phyloP scores from a whole-genome alignment of 495 filamentous ascomycete genomes.

The Penicillium silybi region DNA sequence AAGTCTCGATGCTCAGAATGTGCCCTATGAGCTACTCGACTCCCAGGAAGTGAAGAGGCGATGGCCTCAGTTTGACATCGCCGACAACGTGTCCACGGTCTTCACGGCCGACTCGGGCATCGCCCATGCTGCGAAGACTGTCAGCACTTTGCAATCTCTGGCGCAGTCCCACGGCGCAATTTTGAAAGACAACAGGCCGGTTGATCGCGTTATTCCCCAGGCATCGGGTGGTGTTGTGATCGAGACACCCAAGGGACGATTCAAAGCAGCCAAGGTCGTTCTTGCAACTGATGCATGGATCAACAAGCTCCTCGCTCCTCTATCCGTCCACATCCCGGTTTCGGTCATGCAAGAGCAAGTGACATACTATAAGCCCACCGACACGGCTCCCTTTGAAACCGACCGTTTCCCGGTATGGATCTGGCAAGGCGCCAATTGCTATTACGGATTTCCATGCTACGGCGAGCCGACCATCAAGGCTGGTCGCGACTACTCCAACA shows the following conservation, averaged over 20 bases:
- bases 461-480: constrained; percentile 32
- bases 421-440: constrained; percentile 21
- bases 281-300: constrained; percentile 27
- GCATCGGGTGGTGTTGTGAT: constrained; percentile 14
- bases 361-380: constrained; percentile 29
- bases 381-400: constrained; percentile 14
- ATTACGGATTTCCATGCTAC: constrained; percentile 27
- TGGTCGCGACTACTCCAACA: constrained; percentile 22
- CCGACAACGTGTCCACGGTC: constrained; percentile 22
- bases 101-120: constrained; percentile 27
- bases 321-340: constrained; percentile 23
- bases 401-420: constrained; percentile 27
- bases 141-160: constrained; percentile 19
- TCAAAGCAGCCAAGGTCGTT: constrained; percentile 24
- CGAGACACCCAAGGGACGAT: constrained; percentile 22
- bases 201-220: constrained; percentile 21
- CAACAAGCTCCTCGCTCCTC: constrained; percentile 24
- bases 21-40: constrained; percentile 24
- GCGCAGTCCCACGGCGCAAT: constrained; percentile 20
- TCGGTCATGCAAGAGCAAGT: constrained; percentile 32
- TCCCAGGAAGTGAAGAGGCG: constrained; percentile 21
- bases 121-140: constrained; percentile 22
- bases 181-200: constrained; percentile 22
- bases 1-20: constrained; percentile 14
- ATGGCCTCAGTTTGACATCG: constrained; percentile 29